Evolutionary conservation across 805 yeast species (phyloP).

Genomic region (Lachancea fermentati): DNA sequence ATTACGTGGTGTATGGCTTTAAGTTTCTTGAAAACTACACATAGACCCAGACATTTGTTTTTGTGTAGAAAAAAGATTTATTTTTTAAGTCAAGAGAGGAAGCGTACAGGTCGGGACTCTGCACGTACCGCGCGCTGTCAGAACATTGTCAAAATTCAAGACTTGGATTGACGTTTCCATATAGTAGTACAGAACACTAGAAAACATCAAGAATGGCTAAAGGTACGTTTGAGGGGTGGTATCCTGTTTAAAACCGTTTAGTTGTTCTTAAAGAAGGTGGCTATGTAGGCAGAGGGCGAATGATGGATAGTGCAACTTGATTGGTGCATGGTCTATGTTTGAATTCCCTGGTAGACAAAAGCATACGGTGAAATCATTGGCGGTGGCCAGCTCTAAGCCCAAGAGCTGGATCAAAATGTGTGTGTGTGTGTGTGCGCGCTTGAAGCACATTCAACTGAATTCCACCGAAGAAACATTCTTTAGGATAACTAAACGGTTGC

Average conservation of each 20-base stretch:
- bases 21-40: too few species aligned
- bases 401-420: neutral
- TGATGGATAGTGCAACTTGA: neutral
- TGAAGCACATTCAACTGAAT: too few species aligned
- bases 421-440: too few species aligned
- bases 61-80: too few species aligned
- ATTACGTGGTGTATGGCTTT: neutral
- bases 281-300: neutral
- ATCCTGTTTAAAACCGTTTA: conserved; percentile 36
- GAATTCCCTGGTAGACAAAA: neutral
- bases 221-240: conserved; percentile 38
- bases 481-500: conserved; percentile 13
- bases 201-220: conserved; percentile 33
- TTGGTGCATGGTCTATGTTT: neutral
- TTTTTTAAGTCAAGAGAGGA: too few species aligned
- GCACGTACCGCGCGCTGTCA: neutral
- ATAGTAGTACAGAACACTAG: conserved; percentile 9
- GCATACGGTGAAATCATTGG: neutral
- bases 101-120: too few species aligned
- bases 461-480: conserved; percentile 6
- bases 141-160: neutral
- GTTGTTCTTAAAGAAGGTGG: conserved; percentile 26
- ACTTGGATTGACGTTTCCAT: neutral
- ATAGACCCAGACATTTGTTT: too few species aligned
- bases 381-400: neutral